phyloP scores from a whole-genome alignment of 2,329 filamentous ascomycete species.

The Colletotrichum costaricense region DNA sequence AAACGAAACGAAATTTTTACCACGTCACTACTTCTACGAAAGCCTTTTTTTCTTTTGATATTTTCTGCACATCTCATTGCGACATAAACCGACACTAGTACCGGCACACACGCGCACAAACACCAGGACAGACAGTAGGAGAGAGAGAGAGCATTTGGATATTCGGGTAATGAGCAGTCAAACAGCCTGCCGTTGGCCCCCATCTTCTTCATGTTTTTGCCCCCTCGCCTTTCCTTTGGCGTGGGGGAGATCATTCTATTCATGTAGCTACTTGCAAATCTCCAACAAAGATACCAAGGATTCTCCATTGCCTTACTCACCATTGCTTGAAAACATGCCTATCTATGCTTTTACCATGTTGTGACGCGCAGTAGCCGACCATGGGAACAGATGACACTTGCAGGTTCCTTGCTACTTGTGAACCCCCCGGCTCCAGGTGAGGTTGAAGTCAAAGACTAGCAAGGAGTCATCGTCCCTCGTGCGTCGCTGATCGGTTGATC shows the following conservation, averaged over 20 bases:
- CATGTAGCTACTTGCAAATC: slow-evolving; percentile 18
- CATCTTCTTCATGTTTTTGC: background rate
- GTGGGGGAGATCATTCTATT: background rate
- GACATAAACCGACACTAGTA: background rate
- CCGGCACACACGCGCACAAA: background rate
- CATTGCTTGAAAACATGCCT: background rate
- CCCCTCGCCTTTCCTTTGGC: background rate
- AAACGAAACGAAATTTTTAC: slow-evolving; percentile 8
- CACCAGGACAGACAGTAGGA: background rate
- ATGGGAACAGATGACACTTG: background rate
- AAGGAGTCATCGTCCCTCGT: background rate
- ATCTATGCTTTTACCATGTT: background rate
- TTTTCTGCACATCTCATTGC: background rate
- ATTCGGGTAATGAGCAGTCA: background rate
- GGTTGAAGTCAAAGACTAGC: background rate
- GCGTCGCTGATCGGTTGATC: slow-evolving; percentile 3
- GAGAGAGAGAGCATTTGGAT: slow-evolving; percentile 1
- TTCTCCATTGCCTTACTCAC: background rate
- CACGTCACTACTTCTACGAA: slow-evolving; percentile 14
- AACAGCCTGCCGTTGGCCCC: background rate
- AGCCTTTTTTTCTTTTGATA: background rate
- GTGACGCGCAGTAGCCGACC: background rate
- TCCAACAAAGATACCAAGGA: slow-evolving; percentile 15
- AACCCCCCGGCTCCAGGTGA: background rate
- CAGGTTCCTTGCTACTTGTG: background rate